Percentiles rank a stretch among this genome's conserved stretches.
These are phyloP conservation scores for Irpex sp. DNA, from an alignment of 1,284 basidiomycete genomes.

Conservation along the genomic window DNA sequence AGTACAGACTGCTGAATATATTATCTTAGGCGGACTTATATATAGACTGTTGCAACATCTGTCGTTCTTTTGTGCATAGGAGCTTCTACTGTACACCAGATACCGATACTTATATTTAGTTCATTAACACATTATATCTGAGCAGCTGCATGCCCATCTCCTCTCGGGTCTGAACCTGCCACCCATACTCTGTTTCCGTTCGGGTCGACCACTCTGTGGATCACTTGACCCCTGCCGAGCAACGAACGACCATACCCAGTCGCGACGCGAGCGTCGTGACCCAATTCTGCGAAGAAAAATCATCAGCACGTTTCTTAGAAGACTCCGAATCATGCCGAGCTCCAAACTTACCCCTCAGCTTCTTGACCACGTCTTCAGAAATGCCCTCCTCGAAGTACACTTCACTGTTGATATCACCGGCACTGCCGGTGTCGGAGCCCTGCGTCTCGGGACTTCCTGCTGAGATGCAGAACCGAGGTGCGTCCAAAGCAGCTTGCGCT, in stretches of 20 bases:
- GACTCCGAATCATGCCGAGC: background rate
- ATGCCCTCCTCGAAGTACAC: constrained; percentile 90
- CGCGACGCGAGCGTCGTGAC: constrained; percentile 74
- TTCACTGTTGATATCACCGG: constrained; percentile 74
- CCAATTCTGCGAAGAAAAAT: constrained; percentile 59
- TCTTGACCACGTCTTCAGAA: constrained; percentile 51
- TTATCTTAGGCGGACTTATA: too few species aligned
- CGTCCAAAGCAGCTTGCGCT: constrained; percentile 84
- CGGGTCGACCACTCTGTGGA: constrained; percentile 70
- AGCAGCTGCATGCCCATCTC: constrained; percentile 85
- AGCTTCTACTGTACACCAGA: background rate
- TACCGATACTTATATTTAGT: background rate
- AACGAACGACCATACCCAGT: constrained; percentile 62
- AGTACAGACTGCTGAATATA: too few species aligned
- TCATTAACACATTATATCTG: constrained; percentile 57
- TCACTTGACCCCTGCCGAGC: constrained; percentile 93
- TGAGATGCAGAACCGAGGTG: constrained; percentile 94
- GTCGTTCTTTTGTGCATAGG: background rate
- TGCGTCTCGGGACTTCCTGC: constrained; percentile 72
- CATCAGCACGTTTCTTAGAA: background rate
- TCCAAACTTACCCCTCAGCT: constrained; percentile 51
- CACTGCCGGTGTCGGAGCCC: constrained; percentile 40
- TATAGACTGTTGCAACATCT: background rate
- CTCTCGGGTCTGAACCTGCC: constrained; percentile 83
- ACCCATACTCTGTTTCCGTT: constrained; percentile 79